A percentile compares a stretch with the other conserved stretches of the same genome.
Evolutionary conservation across 2,329 filamentous ascomycete genomes (phyloP).

Genomic region (Dryadomyces quercus-mongolicae): DNA sequence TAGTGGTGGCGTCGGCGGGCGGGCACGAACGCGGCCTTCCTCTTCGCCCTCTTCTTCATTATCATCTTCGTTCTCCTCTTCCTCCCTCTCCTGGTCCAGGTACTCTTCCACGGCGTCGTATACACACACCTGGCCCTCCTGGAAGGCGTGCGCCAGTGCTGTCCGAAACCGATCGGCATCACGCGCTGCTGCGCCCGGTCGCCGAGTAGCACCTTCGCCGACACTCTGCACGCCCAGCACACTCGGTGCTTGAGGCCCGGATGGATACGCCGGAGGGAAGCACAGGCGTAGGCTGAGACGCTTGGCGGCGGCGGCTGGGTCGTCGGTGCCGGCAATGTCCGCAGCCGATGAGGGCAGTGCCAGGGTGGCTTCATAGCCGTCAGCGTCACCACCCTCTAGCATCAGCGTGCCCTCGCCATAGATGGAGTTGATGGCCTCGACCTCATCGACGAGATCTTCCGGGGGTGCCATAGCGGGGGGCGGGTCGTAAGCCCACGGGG

Average conservation of each 20-base stretch:
- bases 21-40: not conserved
- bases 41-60: constrained; percentile 1
- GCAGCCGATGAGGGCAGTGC: constrained; percentile 42
- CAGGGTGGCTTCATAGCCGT: constrained; percentile 40
- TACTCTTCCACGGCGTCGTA: constrained; percentile 83
- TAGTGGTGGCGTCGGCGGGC: not conserved
- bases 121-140: constrained; percentile 67
- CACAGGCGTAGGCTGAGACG: constrained; percentile 42
- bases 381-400: constrained; percentile 17
- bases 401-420: constrained; percentile 57
- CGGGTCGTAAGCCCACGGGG: not conserved
- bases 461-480: constrained; percentile 19
- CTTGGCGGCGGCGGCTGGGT: constrained; percentile 51
- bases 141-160: constrained; percentile 55
- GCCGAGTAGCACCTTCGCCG: constrained; percentile 43
- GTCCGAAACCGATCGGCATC: constrained; percentile 58
- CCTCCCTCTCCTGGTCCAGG: constrained; percentile 28
- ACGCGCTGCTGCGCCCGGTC: constrained; percentile 58
- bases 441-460: constrained; percentile 56
- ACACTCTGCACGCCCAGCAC: constrained; percentile 72
- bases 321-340: constrained; percentile 18
- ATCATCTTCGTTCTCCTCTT: constrained; percentile 12
- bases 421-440: constrained; percentile 75
- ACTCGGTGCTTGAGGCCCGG: constrained; percentile 44
- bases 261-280: constrained; percentile 66